Base-by-base conservation (phyloP, 2,329 filamentous ascomycete species). In the Aspergillus neoniger region DNA sequence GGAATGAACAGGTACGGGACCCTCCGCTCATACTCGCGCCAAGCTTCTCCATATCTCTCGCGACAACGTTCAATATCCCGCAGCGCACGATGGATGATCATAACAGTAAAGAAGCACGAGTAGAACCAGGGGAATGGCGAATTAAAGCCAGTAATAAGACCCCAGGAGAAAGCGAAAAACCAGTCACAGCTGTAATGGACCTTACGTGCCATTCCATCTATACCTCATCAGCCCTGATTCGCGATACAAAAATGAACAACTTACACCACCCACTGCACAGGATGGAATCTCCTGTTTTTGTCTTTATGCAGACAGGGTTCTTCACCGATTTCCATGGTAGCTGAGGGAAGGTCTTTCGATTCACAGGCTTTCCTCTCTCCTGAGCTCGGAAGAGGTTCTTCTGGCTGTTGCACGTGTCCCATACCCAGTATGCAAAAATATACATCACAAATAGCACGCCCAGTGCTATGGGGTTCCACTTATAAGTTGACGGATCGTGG, bases 61-160 rank as follows among this genome's bases (percentile, higher is more conserved):
- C 85, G 83, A 76, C 91, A 96, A 63, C 87, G 83, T 72, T 88
- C 80, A 60, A 93, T 91, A 72, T 96, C 91, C 58, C 91, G 82
- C 62, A 79, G 80, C 2, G 90, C 88, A 54, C 91, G 88, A 74
- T 96, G 91, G 6, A 86, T 80, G 69, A 95, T 94, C 91, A 94
- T 94, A 61, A 79, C 75, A 5, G 81, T 80, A 74, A 96, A 96
- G 80, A 96, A 96, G 14, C 90, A 78, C 0, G 90, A 88, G 74
- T 95, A 94, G 75, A 96, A 95, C 91, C 91, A 96, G 0, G 91
- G 91, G 75, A 94, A 92, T 0, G 91, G 90, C 69, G 88, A 91
- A 8, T 83, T 79, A 77, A 94, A 93, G 3, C 91, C 91, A 1
- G 89, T 92, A 64, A 94, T 87, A 12, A 93, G 74, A 9, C 87